phyloP scores from a whole-genome alignment of 176 grass and related monocot species.

The Cenchrus fungigraminus region DNA sequence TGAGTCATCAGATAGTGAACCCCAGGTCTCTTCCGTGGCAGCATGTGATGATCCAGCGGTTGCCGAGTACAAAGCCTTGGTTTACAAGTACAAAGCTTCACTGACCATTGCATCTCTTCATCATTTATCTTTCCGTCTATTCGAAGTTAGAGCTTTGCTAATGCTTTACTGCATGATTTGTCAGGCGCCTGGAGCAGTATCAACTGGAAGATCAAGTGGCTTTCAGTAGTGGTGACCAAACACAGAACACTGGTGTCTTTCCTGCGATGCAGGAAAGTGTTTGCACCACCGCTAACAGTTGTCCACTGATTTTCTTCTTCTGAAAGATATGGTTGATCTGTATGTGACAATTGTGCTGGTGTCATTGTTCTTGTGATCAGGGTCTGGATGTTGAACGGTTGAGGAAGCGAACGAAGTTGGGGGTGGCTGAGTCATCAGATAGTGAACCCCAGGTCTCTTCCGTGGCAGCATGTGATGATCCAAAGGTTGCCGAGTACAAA shows the following conservation, averaged over 20 bases:
- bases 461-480: neutral
- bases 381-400: neutral
- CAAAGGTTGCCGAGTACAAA: neutral
- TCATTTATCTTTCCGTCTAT: neutral
- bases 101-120: neutral
- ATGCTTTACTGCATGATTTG: neutral
- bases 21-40: neutral
- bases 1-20: neutral
- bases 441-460: neutral
- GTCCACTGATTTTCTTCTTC: neutral
- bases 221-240: constrained; percentile 28
- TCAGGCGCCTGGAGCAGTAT: constrained; percentile 23
- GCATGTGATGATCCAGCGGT: neutral
- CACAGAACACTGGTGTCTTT: constrained; percentile 32
- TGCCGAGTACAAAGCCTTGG: neutral
- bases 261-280: constrained; percentile 49
- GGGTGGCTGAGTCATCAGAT: neutral
- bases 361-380: constrained; percentile 14
- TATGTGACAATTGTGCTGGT: constrained; percentile 17
- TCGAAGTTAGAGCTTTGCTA: neutral
- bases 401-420: constrained; percentile 24
- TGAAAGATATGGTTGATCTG: neutral
- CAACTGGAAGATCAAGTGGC: constrained; percentile 14
- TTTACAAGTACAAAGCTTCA: constrained; percentile 12
- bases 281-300: constrained; percentile 4